phyloP scores from a whole-genome alignment of 2,329 filamentous ascomycete genomes.

The Zasmidium angulare region DNA sequence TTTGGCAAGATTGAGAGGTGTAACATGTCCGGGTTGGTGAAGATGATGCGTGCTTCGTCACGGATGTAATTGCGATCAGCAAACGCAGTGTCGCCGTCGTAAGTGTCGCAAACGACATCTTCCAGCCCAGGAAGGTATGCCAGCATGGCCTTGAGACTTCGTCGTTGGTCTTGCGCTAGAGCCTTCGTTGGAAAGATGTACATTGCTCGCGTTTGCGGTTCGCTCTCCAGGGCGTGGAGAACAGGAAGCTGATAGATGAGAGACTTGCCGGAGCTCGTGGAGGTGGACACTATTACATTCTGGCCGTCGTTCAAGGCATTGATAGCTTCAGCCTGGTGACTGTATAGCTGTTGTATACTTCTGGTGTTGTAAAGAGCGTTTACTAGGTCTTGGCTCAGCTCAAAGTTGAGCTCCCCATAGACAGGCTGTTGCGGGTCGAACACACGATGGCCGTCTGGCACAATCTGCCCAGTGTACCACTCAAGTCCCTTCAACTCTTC shows the following conservation, averaged over 20 bases:
- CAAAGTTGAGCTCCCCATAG: constrained; percentile 80
- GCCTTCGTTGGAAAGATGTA: constrained; percentile 99
- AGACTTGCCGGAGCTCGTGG: constrained; percentile 94
- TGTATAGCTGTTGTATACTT: constrained; percentile 80
- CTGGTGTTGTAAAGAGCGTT: constrained; percentile 93
- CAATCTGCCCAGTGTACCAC: constrained; percentile 91
- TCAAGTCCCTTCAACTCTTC: constrained; percentile 75
- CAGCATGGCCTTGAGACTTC: constrained; percentile 83
- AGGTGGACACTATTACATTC: constrained; percentile 90
- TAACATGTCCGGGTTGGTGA: constrained; percentile 98
- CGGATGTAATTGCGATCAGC: constrained; percentile 73
- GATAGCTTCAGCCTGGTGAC: constrained; percentile 90
- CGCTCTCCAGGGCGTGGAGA: constrained; percentile 77
- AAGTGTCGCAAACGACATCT: constrained; percentile 80
- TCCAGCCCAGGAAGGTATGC: constrained; percentile 76
- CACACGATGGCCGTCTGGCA: constrained; percentile 86
- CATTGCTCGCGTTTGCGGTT: constrained; percentile 78
- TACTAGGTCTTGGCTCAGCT: constrained; percentile 86
- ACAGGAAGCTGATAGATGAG: constrained; percentile 97
- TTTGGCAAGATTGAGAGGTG: constrained; percentile 92
- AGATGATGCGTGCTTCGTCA: constrained; percentile 87
- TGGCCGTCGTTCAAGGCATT: constrained; percentile 80
- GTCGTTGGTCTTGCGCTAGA: constrained; percentile 87
- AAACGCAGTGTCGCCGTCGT: constrained; percentile 93
- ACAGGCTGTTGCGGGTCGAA: constrained; percentile 82